These are phyloP conservation scores for Corylus avellana DNA, from an alignment of 306 rosid genomes.

Conservation along the genomic window DNA sequence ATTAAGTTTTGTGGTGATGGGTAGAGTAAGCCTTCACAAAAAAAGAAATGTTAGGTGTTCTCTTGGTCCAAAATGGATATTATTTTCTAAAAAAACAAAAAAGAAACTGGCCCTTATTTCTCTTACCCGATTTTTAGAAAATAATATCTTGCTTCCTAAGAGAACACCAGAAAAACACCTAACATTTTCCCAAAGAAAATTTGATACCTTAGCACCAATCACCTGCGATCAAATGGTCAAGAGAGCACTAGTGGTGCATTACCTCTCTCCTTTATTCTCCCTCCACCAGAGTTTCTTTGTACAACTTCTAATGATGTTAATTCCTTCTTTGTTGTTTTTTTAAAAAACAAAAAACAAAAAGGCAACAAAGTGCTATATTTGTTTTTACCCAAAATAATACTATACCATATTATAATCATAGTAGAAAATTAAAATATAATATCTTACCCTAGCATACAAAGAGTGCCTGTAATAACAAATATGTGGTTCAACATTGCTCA, in stretches of 20 bases:
- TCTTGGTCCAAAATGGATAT: too few relatives aligned
- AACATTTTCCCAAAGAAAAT: not conserved
- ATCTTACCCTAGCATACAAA: not conserved
- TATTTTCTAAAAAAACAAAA: too few relatives aligned
- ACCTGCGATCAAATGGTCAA: constrained; percentile 17
- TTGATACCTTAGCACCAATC: not conserved
- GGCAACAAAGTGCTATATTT: not conserved
- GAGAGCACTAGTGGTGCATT: constrained; percentile 18
- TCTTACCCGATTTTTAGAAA: too few relatives aligned
- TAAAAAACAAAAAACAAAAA: too few relatives aligned
- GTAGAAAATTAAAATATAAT: not conserved
- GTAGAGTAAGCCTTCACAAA: not conserved
- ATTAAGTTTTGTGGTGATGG: too few relatives aligned
- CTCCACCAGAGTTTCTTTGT: constrained; percentile 23
- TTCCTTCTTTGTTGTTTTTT: not conserved
- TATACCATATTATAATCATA: not conserved
- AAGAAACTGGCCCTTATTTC: too few relatives aligned
- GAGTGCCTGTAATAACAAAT: not conserved
- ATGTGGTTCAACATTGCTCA: not conserved
- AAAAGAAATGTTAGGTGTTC: not conserved
- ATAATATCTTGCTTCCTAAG: too few relatives aligned
- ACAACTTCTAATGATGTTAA: not conserved
- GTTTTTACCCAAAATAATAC: not conserved
- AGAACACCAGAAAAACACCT: too few relatives aligned
- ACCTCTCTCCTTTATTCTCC: constrained; percentile 33